A percentile compares a stretch with the other conserved stretches of the same genome.
Evolutionary conservation across 768 basidiomycete species (phyloP).

Genomic region (Mycena haematopus): DNA sequence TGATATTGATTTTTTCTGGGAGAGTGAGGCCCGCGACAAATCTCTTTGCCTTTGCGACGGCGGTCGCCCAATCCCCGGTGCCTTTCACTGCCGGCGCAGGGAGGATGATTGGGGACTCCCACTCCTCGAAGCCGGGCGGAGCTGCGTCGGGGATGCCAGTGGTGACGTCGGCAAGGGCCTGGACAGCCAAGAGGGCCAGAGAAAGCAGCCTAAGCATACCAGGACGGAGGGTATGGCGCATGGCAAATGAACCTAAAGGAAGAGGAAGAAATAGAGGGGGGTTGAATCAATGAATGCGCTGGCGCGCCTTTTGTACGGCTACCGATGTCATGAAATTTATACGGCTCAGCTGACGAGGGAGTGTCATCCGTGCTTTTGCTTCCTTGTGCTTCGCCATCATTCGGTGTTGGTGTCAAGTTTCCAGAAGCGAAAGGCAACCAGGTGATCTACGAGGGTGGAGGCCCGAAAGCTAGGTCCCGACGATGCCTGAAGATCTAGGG

Average conservation of each 20-base stretch:
- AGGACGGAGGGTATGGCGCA: neutral
- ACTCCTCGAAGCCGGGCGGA: slow-evolving; percentile 21
- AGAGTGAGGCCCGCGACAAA: slow-evolving; percentile 32
- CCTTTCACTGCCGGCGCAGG: slow-evolving; percentile 15
- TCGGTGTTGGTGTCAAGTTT: too few relatives aligned
- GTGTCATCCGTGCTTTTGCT: too few relatives aligned
- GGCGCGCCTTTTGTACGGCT: neutral
- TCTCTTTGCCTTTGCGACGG: slow-evolving; percentile 7
- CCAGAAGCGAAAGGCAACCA: too few relatives aligned
- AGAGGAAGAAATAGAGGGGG: neutral
- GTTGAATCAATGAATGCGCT: too few relatives aligned
- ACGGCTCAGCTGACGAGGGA: neutral
- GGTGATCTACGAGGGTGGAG: too few relatives aligned
- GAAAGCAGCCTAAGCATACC: slow-evolving; percentile 1
- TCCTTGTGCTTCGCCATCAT: too few relatives aligned
- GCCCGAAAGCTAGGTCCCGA: too few relatives aligned
- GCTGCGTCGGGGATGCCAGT: slow-evolving; percentile 26
- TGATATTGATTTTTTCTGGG: slow-evolving; percentile 38
- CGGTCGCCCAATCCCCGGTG: slow-evolving; percentile 11
- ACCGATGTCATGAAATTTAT: neutral
- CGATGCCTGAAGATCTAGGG: too few relatives aligned
- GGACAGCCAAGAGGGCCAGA: neutral
- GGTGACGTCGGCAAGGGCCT: slow-evolving; percentile 10
- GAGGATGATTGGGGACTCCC: slow-evolving; percentile 24
- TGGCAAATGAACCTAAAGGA: neutral